Base-by-base conservation (phyloP, 78 protist species). In the Dictyostelium firmibasis region DNA sequence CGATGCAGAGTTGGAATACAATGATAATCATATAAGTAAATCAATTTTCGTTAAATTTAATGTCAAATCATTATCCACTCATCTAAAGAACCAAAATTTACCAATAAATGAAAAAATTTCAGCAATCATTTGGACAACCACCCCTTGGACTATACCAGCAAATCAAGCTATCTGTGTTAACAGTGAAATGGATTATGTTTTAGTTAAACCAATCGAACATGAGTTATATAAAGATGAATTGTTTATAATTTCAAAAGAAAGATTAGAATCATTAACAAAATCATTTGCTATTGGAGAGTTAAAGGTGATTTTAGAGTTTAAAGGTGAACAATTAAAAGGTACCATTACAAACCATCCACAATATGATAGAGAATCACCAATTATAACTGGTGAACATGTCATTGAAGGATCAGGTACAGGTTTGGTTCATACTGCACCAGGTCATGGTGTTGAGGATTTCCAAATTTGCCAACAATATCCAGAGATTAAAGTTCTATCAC, bases 91-190 rank as follows among this genome's bases (percentile, higher is more conserved):
- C 1, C 25, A 91, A 38, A 14, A n/a, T 4, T n/a, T 77, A 25
- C 43, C 38, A n/a, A 20, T 23, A 8, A 20, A 57, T 6, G 4
- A 57, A 25, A 67, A 27, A 14, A 67, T 67, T n/a, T 67, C 75
- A 64, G 98, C 96, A 13, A 70, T 97, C 31, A 76, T 96, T 75
- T 98, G 99, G 99, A 98, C 99, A 11, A 98, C 99, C 5, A 98
- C 99, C 20, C 99, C 99, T 10, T 98, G 99, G 99, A 98, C 99
- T 4, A 60, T 98, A 14, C 98, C 98, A 1, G 98, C 99, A 25
- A 98, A 98, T 88, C 93, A n/a, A 31, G 97, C 97, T 14, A 83
- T 98, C n/a, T 72, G 93, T 72, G 91, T 97, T 35, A 60, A 78
- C 53, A 41, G 77, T 1, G 35, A 2, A 44, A 35, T 94, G 81